Evolutionary conservation across 495 filamentous ascomycete species (phyloP).

Genomic region (Trichoderma parareesei): DNA sequence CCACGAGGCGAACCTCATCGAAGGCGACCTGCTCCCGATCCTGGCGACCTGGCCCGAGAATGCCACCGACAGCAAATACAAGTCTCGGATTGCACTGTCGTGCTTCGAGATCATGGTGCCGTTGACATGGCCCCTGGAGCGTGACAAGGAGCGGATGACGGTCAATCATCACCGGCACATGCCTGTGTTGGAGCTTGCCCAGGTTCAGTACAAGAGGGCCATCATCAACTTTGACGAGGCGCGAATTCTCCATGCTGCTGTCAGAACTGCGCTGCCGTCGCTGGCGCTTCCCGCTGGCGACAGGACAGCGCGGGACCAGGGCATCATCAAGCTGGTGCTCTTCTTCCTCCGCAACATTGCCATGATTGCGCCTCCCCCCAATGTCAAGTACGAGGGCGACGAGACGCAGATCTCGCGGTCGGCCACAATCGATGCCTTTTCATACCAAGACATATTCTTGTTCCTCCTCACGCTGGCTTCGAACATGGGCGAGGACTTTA

Average conservation of each 20-base stretch:
- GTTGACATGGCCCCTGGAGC: conserved; percentile 89
- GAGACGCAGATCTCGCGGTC: conserved; percentile 86
- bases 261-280: conserved; percentile 76
- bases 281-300: conserved; percentile 74
- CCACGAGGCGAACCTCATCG: conserved; percentile 86
- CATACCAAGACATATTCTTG: conserved; percentile 82
- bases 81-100: conserved; percentile 61
- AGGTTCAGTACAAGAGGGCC: conserved; percentile 79
- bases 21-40: conserved; percentile 83
- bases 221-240: conserved; percentile 74
- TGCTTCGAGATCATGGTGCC: conserved; percentile 90
- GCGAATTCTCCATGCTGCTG: conserved; percentile 65
- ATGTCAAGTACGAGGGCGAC: conserved; percentile 51
- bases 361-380: conserved; percentile 64
- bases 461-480: conserved; percentile 78
- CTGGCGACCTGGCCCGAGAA: conserved; percentile 69
- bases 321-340: conserved; percentile 84
- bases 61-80: conserved; percentile 64
- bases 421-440: conserved; percentile 77
- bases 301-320: conserved; percentile 72
- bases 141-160: conserved; percentile 68
- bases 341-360: conserved; percentile 84
- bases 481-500: conserved; percentile 88
- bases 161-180: conserved; percentile 87
- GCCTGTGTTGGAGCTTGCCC: conserved; percentile 78